A percentile compares a stretch with the other conserved stretches of the same genome.
phyloP scores from a whole-genome alignment of 768 basidiomycete genomes.

The Omphalotus guepiniiformis region DNA sequence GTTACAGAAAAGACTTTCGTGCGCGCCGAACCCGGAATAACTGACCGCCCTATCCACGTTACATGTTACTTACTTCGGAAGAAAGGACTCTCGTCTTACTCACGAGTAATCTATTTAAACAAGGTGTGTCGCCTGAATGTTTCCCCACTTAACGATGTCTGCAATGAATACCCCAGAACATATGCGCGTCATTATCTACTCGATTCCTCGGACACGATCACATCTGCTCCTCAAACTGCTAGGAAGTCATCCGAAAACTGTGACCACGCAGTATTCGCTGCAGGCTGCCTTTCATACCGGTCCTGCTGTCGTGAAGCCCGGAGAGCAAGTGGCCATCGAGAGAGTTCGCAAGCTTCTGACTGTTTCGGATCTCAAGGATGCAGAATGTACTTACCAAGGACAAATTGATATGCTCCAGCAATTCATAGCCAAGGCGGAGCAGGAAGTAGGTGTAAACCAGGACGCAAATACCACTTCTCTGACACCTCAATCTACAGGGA shows the following conservation, averaged over 20 bases:
- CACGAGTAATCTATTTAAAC: no score
- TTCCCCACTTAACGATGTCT: no score
- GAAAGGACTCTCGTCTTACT: no score
- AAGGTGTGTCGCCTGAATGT: no score
- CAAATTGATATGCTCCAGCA: background rate
- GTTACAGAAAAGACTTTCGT: no score
- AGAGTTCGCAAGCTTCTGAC: no score
- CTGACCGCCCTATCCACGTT: no score
- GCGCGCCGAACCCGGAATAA: no score
- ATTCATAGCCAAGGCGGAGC: background rate
- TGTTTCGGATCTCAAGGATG: no score
- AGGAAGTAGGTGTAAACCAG: background rate
- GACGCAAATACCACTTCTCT: background rate
- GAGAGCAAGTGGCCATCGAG: background rate
- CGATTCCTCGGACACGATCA: slow-evolving; percentile 6
- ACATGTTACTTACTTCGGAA: no score
- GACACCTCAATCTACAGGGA: background rate
- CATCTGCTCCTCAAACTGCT: slow-evolving; percentile 1
- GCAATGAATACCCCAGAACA: no score
- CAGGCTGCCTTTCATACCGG: background rate
- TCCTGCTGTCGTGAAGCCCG: background rate
- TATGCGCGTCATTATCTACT: background rate
- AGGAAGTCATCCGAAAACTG: slow-evolving; percentile 2
- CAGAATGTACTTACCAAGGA: slow-evolving; percentile 1
- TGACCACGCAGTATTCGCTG: slow-evolving; percentile 4